Percentiles rank a stretch among this genome's conserved stretches.
phyloP scores from a whole-genome alignment of 1,139 yeast genomes.

The Debaryomycetaceae sp. region DNA sequence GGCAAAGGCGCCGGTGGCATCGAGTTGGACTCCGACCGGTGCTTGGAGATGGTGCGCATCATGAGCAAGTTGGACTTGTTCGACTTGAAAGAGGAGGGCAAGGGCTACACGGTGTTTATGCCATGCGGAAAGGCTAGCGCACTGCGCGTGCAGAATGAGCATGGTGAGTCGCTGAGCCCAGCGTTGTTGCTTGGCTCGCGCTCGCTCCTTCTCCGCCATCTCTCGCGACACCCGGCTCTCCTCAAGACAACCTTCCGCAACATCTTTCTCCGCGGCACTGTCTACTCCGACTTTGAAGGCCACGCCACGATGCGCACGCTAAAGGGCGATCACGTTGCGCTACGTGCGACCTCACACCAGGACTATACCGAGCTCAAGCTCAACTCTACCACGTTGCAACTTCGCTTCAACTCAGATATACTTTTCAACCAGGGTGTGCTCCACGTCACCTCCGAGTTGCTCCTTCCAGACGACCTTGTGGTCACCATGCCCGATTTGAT shows the following conservation, averaged over 20 bases:
- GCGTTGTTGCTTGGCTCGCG: slow-evolving; percentile 71
- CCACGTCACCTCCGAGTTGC: slow-evolving; percentile 58
- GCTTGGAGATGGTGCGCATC: slow-evolving; percentile 33
- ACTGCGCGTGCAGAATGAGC: slow-evolving; percentile 9
- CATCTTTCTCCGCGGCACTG: slow-evolving; percentile 55
- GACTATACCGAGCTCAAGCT: slow-evolving; percentile 21
- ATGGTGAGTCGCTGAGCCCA: slow-evolving; percentile 34
- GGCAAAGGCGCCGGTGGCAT: slow-evolving; percentile 16
- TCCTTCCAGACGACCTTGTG: slow-evolving; percentile 54
- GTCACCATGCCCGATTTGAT: slow-evolving; percentile 59
- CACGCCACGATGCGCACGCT: slow-evolving; percentile 23
- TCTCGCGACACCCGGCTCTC: slow-evolving; percentile 49
- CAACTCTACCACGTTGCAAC: slow-evolving; percentile 23
- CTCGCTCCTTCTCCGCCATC: slow-evolving; percentile 56
- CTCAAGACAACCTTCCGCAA: slow-evolving; percentile 52
- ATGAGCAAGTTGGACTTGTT: slow-evolving; percentile 26
- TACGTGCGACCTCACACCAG: too few species aligned
- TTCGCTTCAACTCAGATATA: slow-evolving; percentile 57
- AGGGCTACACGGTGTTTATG: slow-evolving; percentile 72
- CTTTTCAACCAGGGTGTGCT: slow-evolving; percentile 82
- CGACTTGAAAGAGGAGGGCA: slow-evolving; percentile 41
- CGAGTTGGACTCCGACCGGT: slow-evolving; percentile 20
- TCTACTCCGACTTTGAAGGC: slow-evolving; percentile 61
- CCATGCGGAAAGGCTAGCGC: slow-evolving; percentile 52
- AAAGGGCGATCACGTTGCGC: slow-evolving; percentile 33